Evolutionary conservation across 129 eudicot genomes (phyloP).

Genomic region (Centaurea solstitialis): DNA sequence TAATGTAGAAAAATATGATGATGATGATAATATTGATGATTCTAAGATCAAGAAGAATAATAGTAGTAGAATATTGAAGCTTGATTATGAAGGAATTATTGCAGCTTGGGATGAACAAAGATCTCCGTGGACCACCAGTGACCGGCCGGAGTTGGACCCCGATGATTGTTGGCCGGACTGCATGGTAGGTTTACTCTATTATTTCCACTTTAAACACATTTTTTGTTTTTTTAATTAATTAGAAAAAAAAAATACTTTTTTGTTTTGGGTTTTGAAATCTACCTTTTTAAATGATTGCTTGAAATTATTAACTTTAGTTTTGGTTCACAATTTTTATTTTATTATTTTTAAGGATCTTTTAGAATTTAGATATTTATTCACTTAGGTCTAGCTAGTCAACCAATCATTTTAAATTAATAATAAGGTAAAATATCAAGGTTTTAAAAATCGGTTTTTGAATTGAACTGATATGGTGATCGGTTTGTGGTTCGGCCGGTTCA

Average conservation of each 20-base stretch:
- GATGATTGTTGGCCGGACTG: conserved; percentile 68
- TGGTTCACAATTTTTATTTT: not conserved
- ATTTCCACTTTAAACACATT: not conserved
- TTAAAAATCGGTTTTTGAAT: too few species aligned
- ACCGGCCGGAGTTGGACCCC: conserved; percentile 69
- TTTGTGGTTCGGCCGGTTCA: too few species aligned
- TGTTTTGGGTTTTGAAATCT: too few species aligned
- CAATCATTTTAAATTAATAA: too few species aligned
- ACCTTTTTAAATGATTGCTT: too few species aligned
- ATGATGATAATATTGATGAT: conserved; percentile 14
- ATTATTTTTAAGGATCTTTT: not conserved
- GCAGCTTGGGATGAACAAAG: conserved; percentile 78
- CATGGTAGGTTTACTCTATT: conserved; percentile 43
- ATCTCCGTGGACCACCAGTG: conserved; percentile 86
- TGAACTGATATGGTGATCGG: too few species aligned
- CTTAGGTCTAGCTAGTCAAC: not conserved
- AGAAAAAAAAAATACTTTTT: too few species aligned
- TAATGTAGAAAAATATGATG: conserved; percentile 15
- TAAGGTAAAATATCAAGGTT: too few species aligned
- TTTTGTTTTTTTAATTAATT: too few species aligned
- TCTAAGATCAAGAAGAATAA: conserved; percentile 38
- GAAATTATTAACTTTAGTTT: not conserved
- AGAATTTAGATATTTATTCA: too few species aligned
- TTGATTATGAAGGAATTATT: conserved; percentile 72
- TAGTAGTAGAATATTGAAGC: conserved; percentile 55